These are phyloP conservation scores for Chaetomium strumarium DNA, from an alignment of 2,329 filamentous ascomycete genomes.

Conservation along the genomic window DNA sequence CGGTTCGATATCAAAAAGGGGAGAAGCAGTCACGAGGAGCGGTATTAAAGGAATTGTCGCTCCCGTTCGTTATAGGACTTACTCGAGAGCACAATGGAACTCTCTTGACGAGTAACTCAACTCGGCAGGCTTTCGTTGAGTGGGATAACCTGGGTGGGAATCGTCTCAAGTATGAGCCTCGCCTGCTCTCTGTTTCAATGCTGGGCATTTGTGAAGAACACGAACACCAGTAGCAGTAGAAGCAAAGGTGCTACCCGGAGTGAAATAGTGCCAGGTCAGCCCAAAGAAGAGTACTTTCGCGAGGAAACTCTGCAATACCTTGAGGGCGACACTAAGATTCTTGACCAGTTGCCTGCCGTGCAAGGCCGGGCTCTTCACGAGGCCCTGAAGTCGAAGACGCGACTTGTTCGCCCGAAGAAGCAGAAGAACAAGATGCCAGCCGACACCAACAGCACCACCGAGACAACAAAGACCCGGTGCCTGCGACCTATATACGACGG, in stretches of 20 bases:
- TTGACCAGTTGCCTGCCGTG: background rate
- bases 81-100: no score
- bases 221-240: no score
- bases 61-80: no score
- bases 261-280: background rate
- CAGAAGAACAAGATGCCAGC: no score
- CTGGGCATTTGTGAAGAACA: background rate
- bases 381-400: background rate
- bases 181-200: background rate
- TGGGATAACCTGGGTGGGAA: no score
- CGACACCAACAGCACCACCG: background rate
- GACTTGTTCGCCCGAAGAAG: background rate
- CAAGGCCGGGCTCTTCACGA: background rate
- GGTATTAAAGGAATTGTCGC: no score
- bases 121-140: no score
- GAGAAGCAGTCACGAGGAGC: no score
- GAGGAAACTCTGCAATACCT: slow-evolving; percentile 6
- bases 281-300: slow-evolving; percentile 4
- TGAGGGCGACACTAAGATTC: background rate
- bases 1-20: no score
- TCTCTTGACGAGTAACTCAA: no score
- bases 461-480: background rate
- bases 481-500: background rate
- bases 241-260: no score
- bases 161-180: background rate